Conservation (phyloP, 306 rosid genomes). For the Potentilla sterilis region DNA sequence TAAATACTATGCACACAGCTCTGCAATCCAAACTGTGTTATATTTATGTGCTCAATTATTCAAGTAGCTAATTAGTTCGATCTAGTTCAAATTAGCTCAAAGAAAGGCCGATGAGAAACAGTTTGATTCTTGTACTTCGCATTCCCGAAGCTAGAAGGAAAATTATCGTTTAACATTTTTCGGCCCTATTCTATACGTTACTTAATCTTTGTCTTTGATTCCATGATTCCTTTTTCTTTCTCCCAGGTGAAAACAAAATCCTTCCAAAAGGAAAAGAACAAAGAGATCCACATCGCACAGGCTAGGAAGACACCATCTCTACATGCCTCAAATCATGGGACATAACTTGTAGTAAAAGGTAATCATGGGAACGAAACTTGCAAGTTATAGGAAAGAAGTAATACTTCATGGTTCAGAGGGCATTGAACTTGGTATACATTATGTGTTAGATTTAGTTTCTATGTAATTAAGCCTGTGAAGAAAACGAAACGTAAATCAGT, state of each 20-base stretch:
- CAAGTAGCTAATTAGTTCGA: neutral
- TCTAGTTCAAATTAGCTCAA: neutral
- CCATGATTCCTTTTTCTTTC: neutral
- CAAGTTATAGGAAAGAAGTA: neutral
- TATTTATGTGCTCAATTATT: no score
- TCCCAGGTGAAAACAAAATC: neutral
- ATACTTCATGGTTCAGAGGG: neutral
- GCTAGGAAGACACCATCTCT: neutral
- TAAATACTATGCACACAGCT: no score
- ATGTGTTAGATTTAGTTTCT: no score
- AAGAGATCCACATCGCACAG: neutral
- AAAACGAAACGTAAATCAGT: no score
- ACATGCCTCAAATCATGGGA: neutral
- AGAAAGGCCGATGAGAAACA: neutral
- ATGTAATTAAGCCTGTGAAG: no score
- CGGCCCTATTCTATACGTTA: neutral
- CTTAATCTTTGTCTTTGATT: neutral
- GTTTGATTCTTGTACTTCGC: neutral
- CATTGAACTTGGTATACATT: no score
- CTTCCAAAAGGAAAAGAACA: slow-evolving; percentile 2
- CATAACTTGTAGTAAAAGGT: neutral
- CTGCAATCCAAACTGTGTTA: no score
- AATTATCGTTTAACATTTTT: neutral
- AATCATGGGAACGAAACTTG: neutral
- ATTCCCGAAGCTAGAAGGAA: neutral